Conservation (phyloP, 495 filamentous ascomycete genomes). For the Tuber calosporum region DNA sequence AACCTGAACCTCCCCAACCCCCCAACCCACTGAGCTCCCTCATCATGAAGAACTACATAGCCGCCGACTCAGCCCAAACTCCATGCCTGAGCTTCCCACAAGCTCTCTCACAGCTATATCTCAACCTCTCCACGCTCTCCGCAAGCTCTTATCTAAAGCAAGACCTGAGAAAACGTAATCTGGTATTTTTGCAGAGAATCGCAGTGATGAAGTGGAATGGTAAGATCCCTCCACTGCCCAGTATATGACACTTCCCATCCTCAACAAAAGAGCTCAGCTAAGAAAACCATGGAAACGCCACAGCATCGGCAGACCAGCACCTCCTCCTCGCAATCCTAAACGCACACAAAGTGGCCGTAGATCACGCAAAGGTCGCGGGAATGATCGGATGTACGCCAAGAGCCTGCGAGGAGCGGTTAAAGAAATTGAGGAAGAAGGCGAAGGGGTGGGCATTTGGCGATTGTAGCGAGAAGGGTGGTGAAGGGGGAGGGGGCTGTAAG, state of each 20-base stretch:
- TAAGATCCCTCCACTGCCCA: slow-evolving; percentile 2
- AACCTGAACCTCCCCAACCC: neutral
- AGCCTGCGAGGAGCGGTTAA: slow-evolving; percentile 40
- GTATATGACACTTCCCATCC: too few relatives aligned
- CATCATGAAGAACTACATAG: neutral
- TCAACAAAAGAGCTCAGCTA: neutral
- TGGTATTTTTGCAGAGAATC: neutral
- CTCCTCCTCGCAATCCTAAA: slow-evolving; percentile 40
- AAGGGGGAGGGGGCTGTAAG: slow-evolving; percentile 6
- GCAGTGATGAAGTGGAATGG: slow-evolving; percentile 34
- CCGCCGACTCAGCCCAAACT: neutral
- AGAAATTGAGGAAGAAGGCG: slow-evolving; percentile 39
- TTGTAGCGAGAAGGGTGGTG: slow-evolving; percentile 11
- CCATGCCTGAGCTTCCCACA: neutral
- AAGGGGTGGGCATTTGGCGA: slow-evolving; percentile 26
- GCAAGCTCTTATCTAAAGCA: neutral
- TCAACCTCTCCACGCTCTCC: neutral
- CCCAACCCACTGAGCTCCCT: neutral
- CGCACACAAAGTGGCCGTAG: slow-evolving; percentile 33
- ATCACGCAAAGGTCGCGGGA: slow-evolving; percentile 36
- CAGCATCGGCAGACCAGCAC: slow-evolving; percentile 39
- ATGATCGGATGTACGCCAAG: slow-evolving; percentile 40
- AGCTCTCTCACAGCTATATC: neutral
- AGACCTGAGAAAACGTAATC: neutral
- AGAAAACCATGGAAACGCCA: slow-evolving; percentile 2